These are phyloP conservation scores for Saitozyma podzolica DNA, from an alignment of 768 basidiomycete genomes.

Conservation along the genomic window DNA sequence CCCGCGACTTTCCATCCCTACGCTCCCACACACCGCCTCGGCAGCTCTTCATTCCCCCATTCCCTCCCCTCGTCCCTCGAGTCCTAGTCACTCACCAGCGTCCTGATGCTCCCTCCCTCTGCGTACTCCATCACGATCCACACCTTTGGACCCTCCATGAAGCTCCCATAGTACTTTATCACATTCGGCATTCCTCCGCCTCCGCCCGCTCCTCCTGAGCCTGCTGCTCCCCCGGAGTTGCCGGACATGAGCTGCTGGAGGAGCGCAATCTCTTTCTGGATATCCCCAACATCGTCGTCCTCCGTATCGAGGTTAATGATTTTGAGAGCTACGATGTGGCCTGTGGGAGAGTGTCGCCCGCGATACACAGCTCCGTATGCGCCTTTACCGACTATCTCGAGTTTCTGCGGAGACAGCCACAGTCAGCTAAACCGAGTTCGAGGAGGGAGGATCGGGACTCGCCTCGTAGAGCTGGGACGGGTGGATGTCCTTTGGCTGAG, in stretches of 20 bases:
- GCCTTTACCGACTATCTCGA: conserved; percentile 92
- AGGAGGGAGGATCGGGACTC: conserved; percentile 4
- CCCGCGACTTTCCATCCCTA: no score
- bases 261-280: conserved; percentile 92
- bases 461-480: conserved; percentile 45
- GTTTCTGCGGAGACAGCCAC: conserved; percentile 56
- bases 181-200: conserved; percentile 66
- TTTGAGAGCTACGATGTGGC: conserved; percentile 91
- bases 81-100: conserved; percentile 58
- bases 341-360: conserved; percentile 77
- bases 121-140: conserved; percentile 99
- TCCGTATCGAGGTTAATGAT: conserved; percentile 97
- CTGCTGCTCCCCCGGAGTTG: not conserved
- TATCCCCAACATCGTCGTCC: conserved; percentile 94
- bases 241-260: conserved; percentile 68
- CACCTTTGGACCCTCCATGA: conserved; percentile 88
- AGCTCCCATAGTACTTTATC: conserved; percentile 95
- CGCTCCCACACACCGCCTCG: no score
- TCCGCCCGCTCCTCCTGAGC: conserved; percentile 9
- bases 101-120: conserved; percentile 88
- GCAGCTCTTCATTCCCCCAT: not conserved
- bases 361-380: conserved; percentile 95
- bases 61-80: not conserved
- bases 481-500: conserved; percentile 40
- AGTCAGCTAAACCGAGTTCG: not conserved